Evolutionary conservation across 2,329 filamentous ascomycete species (phyloP), one percentile per base, ranked within the genome.

Genomic region (Colletotrichum eleusines): DNA sequence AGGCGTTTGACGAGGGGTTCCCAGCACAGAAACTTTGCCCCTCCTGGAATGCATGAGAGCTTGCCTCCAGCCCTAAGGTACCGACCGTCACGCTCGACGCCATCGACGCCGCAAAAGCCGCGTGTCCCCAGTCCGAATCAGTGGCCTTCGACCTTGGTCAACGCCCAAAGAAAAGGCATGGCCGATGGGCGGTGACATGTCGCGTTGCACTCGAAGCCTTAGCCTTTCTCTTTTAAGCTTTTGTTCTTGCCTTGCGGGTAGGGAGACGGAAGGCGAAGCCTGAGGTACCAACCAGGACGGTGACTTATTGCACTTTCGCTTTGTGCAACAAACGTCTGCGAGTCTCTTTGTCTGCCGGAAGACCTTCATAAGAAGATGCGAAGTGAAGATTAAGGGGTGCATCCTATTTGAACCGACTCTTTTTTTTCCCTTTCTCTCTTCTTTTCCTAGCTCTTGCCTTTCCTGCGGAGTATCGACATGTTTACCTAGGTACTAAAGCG

Each of bases 31-130:
- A 50, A 50, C 57, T 62, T 50, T 16, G 20, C n/a, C 57, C 63
- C 67, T 67, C 42, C n/a, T 70, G 63, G 67, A 70, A 57, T 67
- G 67, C 63, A 48, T 51, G 50, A n/a, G 40, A 67, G 26, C 58
- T 46, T 62, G 57, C 63, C 23, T 33, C 12, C 31, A 23, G 5
- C 53, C 20, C 33, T 12, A 38, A n/a, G 5, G n/a, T 12, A n/a
- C n/a, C n/a, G n/a, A n/a, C 31, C 20, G 7, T 14, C 28, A 54
- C 31, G 48, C 28, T 26, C 54, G 46, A 60, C 26, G 31, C 38
- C 23, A 26, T 54, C 28, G 44, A 28, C 51, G 26, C 31, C 28
- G 28, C 28, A 44, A 38, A 46, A 55, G n/a, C 61, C 23, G n/a
- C 23, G 38, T n/a, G 35, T 53, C 58, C 26, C 28, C 28, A 38